phyloP scores from a whole-genome alignment of 306 rosid genomes.

The Trichosanthes cucumerina region DNA sequence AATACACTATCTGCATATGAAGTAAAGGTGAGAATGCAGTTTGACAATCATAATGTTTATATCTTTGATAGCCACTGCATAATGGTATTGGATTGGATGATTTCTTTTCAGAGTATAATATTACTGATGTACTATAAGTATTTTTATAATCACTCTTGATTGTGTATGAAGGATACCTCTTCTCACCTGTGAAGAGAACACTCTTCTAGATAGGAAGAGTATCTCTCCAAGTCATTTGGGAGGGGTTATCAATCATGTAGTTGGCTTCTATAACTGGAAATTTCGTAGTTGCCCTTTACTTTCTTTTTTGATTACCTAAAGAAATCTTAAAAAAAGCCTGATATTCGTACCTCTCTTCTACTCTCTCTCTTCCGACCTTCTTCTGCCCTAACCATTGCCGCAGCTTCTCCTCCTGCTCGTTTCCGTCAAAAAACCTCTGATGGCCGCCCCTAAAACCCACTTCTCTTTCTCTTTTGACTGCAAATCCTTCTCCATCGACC shows the following conservation, averaged over 20 bases:
- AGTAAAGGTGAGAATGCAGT: slow-evolving; percentile 57
- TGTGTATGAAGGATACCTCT: not conserved
- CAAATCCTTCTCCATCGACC: too few species aligned
- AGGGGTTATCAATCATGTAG: not conserved
- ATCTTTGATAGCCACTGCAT: not conserved
- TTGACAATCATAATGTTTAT: slow-evolving; percentile 6
- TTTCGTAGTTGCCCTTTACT: not conserved
- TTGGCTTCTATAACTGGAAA: not conserved
- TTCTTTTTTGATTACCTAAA: not conserved
- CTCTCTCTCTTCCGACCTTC: too few species aligned
- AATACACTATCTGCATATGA: slow-evolving; percentile 78
- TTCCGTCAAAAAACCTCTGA: too few species aligned
- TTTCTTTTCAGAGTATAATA: not conserved
- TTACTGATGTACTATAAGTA: not conserved
- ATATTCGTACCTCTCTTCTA: too few species aligned
- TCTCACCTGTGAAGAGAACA: not conserved
- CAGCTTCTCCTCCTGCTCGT: too few species aligned
- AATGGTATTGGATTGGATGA: not conserved
- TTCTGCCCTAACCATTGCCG: too few species aligned
- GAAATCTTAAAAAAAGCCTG: too few species aligned
- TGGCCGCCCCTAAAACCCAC: too few species aligned
- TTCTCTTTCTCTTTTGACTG: too few species aligned
- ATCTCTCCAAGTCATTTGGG: not conserved
- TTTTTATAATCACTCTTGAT: not conserved
- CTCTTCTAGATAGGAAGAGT: not conserved